Conservation (phyloP, 257 asterid species). For the Forsythia suspensa region DNA sequence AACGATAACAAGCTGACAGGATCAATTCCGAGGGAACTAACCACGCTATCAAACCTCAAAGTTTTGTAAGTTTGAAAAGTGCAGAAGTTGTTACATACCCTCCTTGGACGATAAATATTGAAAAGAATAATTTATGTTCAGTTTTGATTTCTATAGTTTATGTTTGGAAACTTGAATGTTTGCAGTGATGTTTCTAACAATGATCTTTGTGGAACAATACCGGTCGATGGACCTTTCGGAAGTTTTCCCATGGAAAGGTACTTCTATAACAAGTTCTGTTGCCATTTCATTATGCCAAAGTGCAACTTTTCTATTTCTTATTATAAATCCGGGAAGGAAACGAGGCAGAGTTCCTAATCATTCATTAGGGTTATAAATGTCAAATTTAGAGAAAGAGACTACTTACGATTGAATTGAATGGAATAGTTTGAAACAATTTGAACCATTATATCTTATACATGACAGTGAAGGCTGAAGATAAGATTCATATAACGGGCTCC, state of each 20-base stretch:
- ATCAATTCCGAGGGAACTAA: slow-evolving; percentile 85
- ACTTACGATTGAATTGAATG: too few relatives aligned
- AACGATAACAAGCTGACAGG: slow-evolving; percentile 79
- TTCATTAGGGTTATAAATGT: too few relatives aligned
- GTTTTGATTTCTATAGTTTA: slow-evolving; percentile 1
- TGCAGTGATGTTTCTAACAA: slow-evolving; percentile 85
- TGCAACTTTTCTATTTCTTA: too few relatives aligned
- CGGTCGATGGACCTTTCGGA: slow-evolving; percentile 78
- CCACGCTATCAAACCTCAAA: slow-evolving; percentile 66
- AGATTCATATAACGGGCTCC: too few relatives aligned
- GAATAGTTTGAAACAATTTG: not conserved
- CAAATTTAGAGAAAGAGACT: too few relatives aligned
- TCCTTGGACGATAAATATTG: too few relatives aligned
- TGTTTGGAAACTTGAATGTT: slow-evolving; percentile 12
- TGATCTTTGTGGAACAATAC: slow-evolving; percentile 87
- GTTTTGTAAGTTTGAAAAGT: slow-evolving; percentile 54
- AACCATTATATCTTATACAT: too few relatives aligned
- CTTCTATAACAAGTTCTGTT: not conserved
- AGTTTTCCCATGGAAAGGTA: slow-evolving; percentile 82
- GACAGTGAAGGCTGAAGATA: too few relatives aligned
- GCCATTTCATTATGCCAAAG: not conserved
- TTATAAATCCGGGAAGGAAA: too few relatives aligned
- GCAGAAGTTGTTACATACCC: too few relatives aligned
- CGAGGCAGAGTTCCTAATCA: too few relatives aligned
- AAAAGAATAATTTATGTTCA: too few relatives aligned